Base-by-base conservation (phyloP, 441 rosid genomes). In the Eugenia klotzschiana region DNA sequence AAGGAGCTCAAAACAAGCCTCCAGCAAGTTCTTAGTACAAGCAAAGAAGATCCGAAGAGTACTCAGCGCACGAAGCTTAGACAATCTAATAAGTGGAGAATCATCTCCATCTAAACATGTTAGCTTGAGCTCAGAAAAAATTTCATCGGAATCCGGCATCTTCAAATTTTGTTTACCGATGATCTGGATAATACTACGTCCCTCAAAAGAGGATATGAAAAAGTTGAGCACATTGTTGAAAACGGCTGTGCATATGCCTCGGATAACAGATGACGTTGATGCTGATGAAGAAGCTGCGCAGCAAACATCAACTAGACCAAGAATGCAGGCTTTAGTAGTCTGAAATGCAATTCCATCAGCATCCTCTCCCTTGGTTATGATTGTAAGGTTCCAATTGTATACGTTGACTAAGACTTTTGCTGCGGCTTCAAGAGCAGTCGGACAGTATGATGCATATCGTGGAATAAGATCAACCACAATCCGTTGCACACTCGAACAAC, bases 391-490 rank as follows among this genome's bases (percentile, higher is more conserved):
- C 83, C 89, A 87, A 85, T 92, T 91, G 90, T 93, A 92, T 92
- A 94, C 89, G 83, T 88, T 87, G 52, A 93, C 88, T 77, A 94
- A 88, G 87, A 85, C 95, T 90, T 92, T 89, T 53, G 94, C 86
- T 23, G 98, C 94, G 83, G 95, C 93, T 87, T 92, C 93, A 49
- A 94, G 92, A 77, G 98, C 93, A 87, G 93, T 90, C 50, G 97
- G 98, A 87, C 98, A 94, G 89, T 91, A 88, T 5, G 92, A 89
- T 56, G 93, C 96, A 89, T 95, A 95, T 80, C 97, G 92, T 64
- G 99, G 98, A 89, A 97, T 85, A 60, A 97, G 90, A 89, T 97
- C 98, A 83, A 98, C 93, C 50, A 91, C 91, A 83, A 97, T 90
- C 54, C 98, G 98, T 85, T 94, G 96, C 80, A 89, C 98, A 52